Base-by-base conservation (phyloP, 495 filamentous ascomycete species). In the Amphirosellinia nigrospora region DNA sequence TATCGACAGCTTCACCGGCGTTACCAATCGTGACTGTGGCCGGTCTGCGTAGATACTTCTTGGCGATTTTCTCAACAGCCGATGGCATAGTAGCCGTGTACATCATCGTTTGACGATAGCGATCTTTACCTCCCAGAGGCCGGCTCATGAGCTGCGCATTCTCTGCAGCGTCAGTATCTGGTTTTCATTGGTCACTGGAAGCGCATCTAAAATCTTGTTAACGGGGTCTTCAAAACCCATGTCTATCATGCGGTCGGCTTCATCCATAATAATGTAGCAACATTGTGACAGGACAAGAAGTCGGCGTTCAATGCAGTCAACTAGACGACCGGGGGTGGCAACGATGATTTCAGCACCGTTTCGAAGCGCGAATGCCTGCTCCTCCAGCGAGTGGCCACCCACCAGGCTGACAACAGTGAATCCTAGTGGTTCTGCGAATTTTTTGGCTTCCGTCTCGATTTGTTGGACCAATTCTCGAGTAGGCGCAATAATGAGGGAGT, bases 91-190 rank as follows among this genome's bases (percentile, higher is more conserved):
- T 99, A 13, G 96, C 96, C 67, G 96, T 99, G 87, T 98, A 99
- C 96, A 99, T 99, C 96, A 99, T 99, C 3, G 96, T 99, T 80
- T 99, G 96, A 64, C 96, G 84, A 81, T 98, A 99, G 19, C 92
- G 88, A 77, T 97, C 92, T 76, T 93, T 93, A 38, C 92, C 90
- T 46, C 91, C 91, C 3, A 96, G 81, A 68, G 93, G 93, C 50
- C 89, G 89, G 68, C 87, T 91, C 96, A 98, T 98, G 5, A 90
- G 88, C 56, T 86, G 81, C 0, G 94, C 86, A 78, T 98, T 87
- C 79, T 99, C 96, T 36, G 96, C 96, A 72, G 94, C 95, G 43
- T 98, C 96, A 0, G 90, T 92, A 75, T 99, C 96, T 0, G 96
- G 96, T 99, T 99, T 81, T 98, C 93, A 82, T 98, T 98, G 28